phyloP scores from a whole-genome alignment of 176 grass and related monocot species.

The Thalia dealbata region DNA sequence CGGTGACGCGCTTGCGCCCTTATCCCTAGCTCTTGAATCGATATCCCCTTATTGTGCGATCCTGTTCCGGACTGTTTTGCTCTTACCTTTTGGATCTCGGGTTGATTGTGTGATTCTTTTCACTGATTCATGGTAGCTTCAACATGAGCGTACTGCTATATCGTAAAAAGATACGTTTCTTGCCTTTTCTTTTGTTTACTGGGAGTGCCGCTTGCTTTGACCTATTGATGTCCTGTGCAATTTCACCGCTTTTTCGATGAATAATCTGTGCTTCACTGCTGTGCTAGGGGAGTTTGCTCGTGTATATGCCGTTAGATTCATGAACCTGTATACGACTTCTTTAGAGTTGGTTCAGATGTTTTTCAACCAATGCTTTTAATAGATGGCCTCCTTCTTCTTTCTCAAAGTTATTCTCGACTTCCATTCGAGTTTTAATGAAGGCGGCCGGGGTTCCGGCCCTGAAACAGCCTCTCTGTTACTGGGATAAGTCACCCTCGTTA shows the following conservation, averaged over 20 bases:
- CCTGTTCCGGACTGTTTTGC: background rate
- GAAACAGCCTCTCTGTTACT: no score
- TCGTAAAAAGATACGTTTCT: background rate
- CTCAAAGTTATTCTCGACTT: no score
- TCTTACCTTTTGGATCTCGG: background rate
- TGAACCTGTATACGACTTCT: no score
- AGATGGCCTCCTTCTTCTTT: no score
- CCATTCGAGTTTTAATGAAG: no score
- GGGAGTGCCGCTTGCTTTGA: background rate
- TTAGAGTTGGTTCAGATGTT: no score
- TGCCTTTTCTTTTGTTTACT: background rate
- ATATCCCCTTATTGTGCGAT: background rate
- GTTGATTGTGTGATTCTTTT: background rate
- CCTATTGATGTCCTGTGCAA: background rate
- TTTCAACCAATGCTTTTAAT: no score
- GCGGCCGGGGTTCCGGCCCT: no score
- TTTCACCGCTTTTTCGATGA: background rate
- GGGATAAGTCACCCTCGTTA: no score
- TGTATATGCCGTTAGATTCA: no score
- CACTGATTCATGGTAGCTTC: background rate
- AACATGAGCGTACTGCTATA: background rate
- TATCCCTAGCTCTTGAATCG: background rate
- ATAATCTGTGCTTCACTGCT: background rate
- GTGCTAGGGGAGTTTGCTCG: background rate
- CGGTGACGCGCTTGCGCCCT: background rate